Base-by-base conservation (phyloP, 257 asterid genomes). In the Nicotiana benthamiana region DNA sequence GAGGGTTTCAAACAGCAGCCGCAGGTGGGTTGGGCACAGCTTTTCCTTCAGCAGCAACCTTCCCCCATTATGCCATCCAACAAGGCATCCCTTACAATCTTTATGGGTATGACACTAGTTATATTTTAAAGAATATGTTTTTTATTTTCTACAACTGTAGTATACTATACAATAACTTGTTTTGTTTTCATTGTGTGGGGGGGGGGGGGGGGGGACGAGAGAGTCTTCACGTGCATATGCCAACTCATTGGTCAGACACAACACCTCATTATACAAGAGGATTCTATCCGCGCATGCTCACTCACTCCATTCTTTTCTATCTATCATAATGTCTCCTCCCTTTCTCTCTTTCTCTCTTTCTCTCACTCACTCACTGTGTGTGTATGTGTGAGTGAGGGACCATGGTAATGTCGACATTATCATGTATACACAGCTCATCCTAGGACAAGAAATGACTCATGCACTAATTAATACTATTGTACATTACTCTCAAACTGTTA, bases 51-150 rank as follows among this genome's bases (percentile, higher is more conserved):
- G 93, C 97, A 81, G 86, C 97, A 81, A 82, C 90, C 46, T 93
- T 89, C 87, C 97, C 98, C 74, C 97, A 93, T 83, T 95, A 95
- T 85, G 89, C 94, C 85, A 87, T 95, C 83, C 99, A 93, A 80
- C 99, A 95, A 89, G 98, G 97, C 75, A 88, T 95, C 77, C 99
- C 99, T 83, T 95, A 92, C 90, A 95, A 90, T 85, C 90, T 91
- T 56, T 95, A 93, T 83, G 99, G 98, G 98, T 95, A 87, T 34
- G 87, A 54, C 48, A 24, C 22, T 46, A 60, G 22, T 1, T 15
- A 18, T 18, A 32, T n/a, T 62, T n/a, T 51, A 9, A 26, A 59
- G 28, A 40, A 64, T 26, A 16, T 68, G 27, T 10, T 1, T 7
- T 22, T 28, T 82, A 30, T 51, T 82, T 34, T 28, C 74, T 12